Conservation (phyloP, 2,329 filamentous ascomycete genomes). For the Colletotrichum salicis region DNA sequence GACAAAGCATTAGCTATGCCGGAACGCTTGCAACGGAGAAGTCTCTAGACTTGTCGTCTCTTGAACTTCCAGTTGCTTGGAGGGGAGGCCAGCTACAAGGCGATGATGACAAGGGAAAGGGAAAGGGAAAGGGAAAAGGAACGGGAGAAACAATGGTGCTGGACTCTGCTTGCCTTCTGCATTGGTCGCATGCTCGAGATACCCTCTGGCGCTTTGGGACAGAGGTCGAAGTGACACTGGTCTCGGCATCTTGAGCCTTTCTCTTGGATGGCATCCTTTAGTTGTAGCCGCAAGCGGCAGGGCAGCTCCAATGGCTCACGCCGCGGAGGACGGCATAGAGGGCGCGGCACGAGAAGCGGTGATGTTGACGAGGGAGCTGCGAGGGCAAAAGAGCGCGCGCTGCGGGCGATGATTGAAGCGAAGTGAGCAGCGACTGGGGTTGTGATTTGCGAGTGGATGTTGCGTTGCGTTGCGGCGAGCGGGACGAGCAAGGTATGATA, state of each 20-base stretch:
- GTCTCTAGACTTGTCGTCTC: background rate
- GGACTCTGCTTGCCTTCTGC: slow-evolving; percentile 53
- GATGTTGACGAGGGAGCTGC: slow-evolving; percentile 7
- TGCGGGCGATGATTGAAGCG: slow-evolving; percentile 13
- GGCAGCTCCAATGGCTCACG: slow-evolving; percentile 30
- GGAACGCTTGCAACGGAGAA: background rate
- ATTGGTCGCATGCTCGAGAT: slow-evolving; percentile 76
- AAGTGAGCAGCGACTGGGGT: background rate
- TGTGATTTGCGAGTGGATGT: slow-evolving; percentile 7
- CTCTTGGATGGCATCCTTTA: slow-evolving; percentile 53
- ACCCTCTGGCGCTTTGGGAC: slow-evolving; percentile 70
- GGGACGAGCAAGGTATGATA: slow-evolving; percentile 1
- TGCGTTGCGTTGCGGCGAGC: background rate
- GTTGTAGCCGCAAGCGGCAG: slow-evolving; percentile 28
- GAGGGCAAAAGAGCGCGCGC: slow-evolving; percentile 7
- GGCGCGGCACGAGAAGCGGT: slow-evolving; percentile 1
- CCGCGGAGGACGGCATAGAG: slow-evolving; percentile 30
- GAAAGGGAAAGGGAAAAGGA: background rate
- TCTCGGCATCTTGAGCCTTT: slow-evolving; percentile 43
- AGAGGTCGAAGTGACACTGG: slow-evolving; percentile 39
- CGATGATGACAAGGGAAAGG: background rate
- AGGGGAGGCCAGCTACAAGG: background rate
- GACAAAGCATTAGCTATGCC: background rate
- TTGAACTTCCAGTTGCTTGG: background rate
- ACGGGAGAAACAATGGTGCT: background rate